These are phyloP conservation scores for Eragrostis tef DNA, from an alignment of 202 grass and related monocot genomes.

Conservation along the genomic window DNA sequence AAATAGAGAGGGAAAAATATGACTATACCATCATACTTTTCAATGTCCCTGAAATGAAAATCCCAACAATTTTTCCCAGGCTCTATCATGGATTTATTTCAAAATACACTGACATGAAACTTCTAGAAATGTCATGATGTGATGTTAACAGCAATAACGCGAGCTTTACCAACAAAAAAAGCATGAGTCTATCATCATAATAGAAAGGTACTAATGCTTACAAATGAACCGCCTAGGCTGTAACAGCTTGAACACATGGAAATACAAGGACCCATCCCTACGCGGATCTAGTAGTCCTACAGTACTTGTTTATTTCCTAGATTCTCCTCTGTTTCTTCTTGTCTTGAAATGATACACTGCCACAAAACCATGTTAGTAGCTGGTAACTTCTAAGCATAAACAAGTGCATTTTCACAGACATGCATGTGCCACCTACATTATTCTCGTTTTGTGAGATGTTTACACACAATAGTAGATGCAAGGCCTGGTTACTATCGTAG, in stretches of 20 bases:
- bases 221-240: neutral
- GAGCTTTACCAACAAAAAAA: slow-evolving; percentile 18
- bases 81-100: neutral
- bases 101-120: neutral
- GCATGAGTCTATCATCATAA: neutral
- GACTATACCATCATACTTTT: neutral
- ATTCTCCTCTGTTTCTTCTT: neutral
- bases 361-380: neutral
- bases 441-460: no score
- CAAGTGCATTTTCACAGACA: neutral
- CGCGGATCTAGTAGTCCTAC: slow-evolving; percentile 17
- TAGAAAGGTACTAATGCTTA: neutral
- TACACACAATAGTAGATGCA: no score
- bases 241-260: slow-evolving; percentile 24
- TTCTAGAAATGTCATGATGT: neutral
- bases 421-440: neutral
- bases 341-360: neutral
- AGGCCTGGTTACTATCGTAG: neutral
- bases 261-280: neutral
- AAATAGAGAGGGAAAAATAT: neutral
- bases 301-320: neutral
- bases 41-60: neutral
- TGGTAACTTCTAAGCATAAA: neutral
- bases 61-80: neutral
- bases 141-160: neutral